Evolutionary conservation across 352 stramenopile genomes (phyloP).

Genomic region (Globisporangium solare): DNA sequence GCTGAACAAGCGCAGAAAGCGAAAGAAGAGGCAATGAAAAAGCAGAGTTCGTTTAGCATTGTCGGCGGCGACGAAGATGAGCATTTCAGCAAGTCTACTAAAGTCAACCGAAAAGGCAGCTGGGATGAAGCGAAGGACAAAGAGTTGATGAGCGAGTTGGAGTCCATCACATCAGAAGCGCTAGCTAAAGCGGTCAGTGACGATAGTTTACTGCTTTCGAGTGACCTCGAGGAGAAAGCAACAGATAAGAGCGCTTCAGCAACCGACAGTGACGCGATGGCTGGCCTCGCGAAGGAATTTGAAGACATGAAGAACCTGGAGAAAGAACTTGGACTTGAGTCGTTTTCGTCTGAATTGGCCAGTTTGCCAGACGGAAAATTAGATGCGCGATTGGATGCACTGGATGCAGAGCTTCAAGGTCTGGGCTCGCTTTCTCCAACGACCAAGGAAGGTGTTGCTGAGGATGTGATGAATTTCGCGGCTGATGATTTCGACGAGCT

Average conservation of each 20-base stretch:
- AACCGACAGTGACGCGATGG: constrained; percentile 28
- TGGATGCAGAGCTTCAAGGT: constrained; percentile 77
- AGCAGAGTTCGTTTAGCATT: constrained; percentile 75
- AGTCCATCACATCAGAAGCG: constrained; percentile 64
- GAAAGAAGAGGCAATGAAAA: constrained; percentile 27
- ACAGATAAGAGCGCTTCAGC: constrained; percentile 10
- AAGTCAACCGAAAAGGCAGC: constrained; percentile 58
- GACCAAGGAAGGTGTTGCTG: constrained; percentile 33
- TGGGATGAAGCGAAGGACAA: constrained; percentile 87
- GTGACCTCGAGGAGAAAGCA: constrained; percentile 44
- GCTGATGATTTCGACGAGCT: constrained; percentile 87
- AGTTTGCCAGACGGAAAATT: constrained; percentile 45
- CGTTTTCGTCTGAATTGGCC: constrained; percentile 44
- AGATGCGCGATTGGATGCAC: constrained; percentile 53
- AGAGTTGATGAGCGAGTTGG: constrained; percentile 80
- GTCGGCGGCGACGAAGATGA: constrained; percentile 55
- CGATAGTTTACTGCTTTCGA: constrained; percentile 20
- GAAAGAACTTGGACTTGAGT: constrained; percentile 73
- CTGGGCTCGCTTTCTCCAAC: constrained; percentile 39
- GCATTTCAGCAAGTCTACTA: constrained; percentile 18
- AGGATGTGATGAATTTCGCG: constrained; percentile 82
- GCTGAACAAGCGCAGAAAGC: constrained; percentile 31
- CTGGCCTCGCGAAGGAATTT: constrained; percentile 60
- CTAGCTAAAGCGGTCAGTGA: constrained; percentile 38
- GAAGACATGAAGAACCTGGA: constrained; percentile 82